phyloP scores from a whole-genome alignment of 2,329 filamentous ascomycete genomes.

The Boeremia exigua region DNA sequence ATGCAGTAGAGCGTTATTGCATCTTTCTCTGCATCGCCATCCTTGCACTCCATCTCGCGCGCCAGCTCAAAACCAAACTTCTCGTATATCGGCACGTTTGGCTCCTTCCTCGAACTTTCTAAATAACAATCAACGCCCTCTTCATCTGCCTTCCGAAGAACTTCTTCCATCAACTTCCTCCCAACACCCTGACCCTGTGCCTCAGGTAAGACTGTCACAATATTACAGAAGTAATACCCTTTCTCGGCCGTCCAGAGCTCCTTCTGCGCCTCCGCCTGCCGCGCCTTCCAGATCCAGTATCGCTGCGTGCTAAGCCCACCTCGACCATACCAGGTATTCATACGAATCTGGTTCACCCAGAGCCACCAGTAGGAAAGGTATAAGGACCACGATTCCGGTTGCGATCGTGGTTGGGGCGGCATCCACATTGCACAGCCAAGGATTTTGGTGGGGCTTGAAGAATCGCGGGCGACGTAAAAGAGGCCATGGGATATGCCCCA shows the following conservation, averaged over 20 bases:
- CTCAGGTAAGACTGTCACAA: slow-evolving; percentile 71
- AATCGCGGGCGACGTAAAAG: slow-evolving; percentile 73
- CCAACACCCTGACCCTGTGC: slow-evolving; percentile 72
- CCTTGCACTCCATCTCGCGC: slow-evolving; percentile 71
- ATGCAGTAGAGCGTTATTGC: slow-evolving; percentile 55
- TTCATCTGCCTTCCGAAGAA: slow-evolving; percentile 67
- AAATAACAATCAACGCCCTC: slow-evolving; percentile 72
- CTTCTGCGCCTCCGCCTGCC: slow-evolving; percentile 66
- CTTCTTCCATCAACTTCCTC: slow-evolving; percentile 66
- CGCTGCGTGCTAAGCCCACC: slow-evolving; percentile 71
- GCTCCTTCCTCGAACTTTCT: slow-evolving; percentile 71
- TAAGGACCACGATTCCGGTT: slow-evolving; percentile 64
- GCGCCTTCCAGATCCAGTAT: slow-evolving; percentile 75
- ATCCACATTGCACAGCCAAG: slow-evolving; percentile 78
- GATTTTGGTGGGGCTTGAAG: slow-evolving; percentile 56
- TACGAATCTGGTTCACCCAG: slow-evolving; percentile 68
- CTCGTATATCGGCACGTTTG: slow-evolving; percentile 74
- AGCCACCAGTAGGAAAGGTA: slow-evolving; percentile 71
- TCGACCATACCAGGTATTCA: slow-evolving; percentile 72
- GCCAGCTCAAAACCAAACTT: slow-evolving; percentile 70
- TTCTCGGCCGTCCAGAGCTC: slow-evolving; percentile 68
- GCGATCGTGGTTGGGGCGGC: slow-evolving; percentile 58
- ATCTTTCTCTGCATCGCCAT: slow-evolving; percentile 59
- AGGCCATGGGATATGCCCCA: slow-evolving; percentile 74
- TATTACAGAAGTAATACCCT: slow-evolving; percentile 80